Percentiles rank a stretch among this genome's conserved stretches.
Evolutionary conservation across 768 basidiomycete genomes (phyloP).

Genomic region (Collybia mongolica): DNA sequence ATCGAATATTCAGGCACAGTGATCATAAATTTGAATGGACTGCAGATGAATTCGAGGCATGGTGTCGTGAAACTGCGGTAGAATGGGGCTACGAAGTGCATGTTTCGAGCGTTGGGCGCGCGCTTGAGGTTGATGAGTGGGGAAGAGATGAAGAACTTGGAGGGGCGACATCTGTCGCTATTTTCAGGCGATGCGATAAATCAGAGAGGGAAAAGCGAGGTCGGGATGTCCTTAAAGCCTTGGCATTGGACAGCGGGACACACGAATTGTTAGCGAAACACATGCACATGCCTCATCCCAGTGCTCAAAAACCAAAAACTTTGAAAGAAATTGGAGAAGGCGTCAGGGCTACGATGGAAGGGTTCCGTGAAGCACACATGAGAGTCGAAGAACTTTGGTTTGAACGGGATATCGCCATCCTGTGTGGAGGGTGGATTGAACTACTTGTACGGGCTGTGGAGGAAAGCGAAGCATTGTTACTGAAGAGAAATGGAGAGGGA

Average conservation of each 20-base stretch:
- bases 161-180: conserved; percentile 67
- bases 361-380: conserved; percentile 46
- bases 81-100: conserved; percentile 76
- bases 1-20: conserved; percentile 72
- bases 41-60: conserved; percentile 61
- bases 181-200: conserved; percentile 50
- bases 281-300: conserved; percentile 49
- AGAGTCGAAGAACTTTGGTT: conserved; percentile 52
- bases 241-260: conserved; percentile 18
- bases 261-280: conserved; percentile 52
- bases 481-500: conserved; percentile 35
- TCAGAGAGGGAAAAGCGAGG: conserved; percentile 38
- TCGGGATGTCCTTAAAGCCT: conserved; percentile 23
- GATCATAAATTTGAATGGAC: conserved; percentile 96
- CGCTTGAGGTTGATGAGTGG: conserved; percentile 66
- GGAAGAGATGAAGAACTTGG: conserved; percentile 64
- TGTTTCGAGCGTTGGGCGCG: conserved; percentile 55
- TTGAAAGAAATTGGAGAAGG: conserved; percentile 45
- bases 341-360: conserved; percentile 55
- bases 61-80: conserved; percentile 55
- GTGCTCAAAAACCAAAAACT: conserved; percentile 40
- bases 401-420: conserved; percentile 39
- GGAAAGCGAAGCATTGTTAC: conserved; percentile 32
- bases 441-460: conserved; percentile 47
- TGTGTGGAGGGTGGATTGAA: conserved; percentile 67